Evolutionary conservation across 768 basidiomycete species (phyloP).

Genomic region (Saitozyma podzolica): DNA sequence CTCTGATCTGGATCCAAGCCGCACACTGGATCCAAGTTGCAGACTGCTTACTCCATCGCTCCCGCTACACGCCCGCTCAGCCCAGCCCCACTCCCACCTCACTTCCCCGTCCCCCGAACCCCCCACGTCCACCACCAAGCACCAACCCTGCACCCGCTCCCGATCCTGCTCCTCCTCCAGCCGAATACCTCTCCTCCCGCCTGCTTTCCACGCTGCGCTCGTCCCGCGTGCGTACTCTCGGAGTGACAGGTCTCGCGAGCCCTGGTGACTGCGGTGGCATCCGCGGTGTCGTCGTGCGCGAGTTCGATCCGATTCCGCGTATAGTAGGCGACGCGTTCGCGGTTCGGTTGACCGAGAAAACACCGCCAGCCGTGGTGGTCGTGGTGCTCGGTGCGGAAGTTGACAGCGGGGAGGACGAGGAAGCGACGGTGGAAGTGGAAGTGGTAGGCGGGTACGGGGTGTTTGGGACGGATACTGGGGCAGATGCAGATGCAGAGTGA

Average conservation of each 20-base stretch:
- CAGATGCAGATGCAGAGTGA: neutral
- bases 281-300: neutral
- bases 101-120: too few relatives aligned
- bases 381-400: neutral
- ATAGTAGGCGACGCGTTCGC: neutral
- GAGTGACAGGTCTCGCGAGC: slow-evolving; percentile 5
- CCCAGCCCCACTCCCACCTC: too few relatives aligned
- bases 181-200: slow-evolving; percentile 5
- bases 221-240: slow-evolving; percentile 17
- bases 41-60: too few relatives aligned
- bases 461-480: neutral
- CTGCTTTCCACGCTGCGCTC: slow-evolving; percentile 17
- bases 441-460: slow-evolving; percentile 4
- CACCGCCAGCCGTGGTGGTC: neutral
- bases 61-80: too few relatives aligned
- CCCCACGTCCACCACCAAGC: neutral
- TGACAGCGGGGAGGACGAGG: neutral
- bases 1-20: too few relatives aligned
- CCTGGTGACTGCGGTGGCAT: slow-evolving; percentile 2
- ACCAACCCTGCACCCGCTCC: neutral
- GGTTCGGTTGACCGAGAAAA: slow-evolving; percentile 2
- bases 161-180: slow-evolving; percentile 1
- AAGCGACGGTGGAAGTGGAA: slow-evolving; percentile 5
- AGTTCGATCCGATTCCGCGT: too few relatives aligned
- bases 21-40: too few relatives aligned